These are phyloP conservation scores for Aulographum hederae DNA, from an alignment of 2,329 filamentous ascomycete species.

Conservation along the genomic window DNA sequence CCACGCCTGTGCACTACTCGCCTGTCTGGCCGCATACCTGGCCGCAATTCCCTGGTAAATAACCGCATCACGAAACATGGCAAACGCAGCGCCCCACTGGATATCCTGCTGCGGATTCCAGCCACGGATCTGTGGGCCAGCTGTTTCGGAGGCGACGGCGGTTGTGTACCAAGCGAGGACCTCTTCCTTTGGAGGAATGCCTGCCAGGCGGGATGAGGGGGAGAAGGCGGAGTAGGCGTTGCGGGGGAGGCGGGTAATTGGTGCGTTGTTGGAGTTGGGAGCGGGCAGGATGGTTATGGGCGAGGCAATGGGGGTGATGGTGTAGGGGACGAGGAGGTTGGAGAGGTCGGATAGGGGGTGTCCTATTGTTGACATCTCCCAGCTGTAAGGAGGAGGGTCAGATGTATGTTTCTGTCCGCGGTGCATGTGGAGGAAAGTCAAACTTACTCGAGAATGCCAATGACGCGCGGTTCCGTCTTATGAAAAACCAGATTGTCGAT, in stretches of 20 bases:
- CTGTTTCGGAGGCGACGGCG: slow-evolving; percentile 35
- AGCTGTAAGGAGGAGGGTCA: no score
- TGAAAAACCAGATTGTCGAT: slow-evolving; percentile 45
- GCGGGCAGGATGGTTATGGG: slow-evolving; percentile 6
- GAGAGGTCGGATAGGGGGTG: slow-evolving; percentile 73
- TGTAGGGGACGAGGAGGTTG: slow-evolving; percentile 41
- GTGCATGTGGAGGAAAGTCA: background rate
- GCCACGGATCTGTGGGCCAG: no score
- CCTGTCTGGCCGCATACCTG: slow-evolving; percentile 61
- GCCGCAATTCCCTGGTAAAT: slow-evolving; percentile 78
- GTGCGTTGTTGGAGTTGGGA: slow-evolving; percentile 15
- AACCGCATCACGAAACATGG: slow-evolving; percentile 34
- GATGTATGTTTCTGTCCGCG: background rate
- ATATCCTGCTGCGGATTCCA: slow-evolving; percentile 43
- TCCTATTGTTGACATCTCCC: slow-evolving; percentile 88
- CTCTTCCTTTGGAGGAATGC: slow-evolving; percentile 39
- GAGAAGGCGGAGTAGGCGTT: slow-evolving; percentile 2
- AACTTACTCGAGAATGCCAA: slow-evolving; percentile 64
- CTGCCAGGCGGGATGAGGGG: slow-evolving; percentile 19
- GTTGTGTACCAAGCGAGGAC: slow-evolving; percentile 42
- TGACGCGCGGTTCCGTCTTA: slow-evolving; percentile 60
- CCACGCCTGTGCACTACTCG: slow-evolving; percentile 62
- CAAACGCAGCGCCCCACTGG: slow-evolving; percentile 41
- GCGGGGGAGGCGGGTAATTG: slow-evolving; percentile 12
- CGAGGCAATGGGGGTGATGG: slow-evolving; percentile 4